phyloP scores from a whole-genome alignment of 1,284 basidiomycete genomes.

The Inonotus obliquus region DNA sequence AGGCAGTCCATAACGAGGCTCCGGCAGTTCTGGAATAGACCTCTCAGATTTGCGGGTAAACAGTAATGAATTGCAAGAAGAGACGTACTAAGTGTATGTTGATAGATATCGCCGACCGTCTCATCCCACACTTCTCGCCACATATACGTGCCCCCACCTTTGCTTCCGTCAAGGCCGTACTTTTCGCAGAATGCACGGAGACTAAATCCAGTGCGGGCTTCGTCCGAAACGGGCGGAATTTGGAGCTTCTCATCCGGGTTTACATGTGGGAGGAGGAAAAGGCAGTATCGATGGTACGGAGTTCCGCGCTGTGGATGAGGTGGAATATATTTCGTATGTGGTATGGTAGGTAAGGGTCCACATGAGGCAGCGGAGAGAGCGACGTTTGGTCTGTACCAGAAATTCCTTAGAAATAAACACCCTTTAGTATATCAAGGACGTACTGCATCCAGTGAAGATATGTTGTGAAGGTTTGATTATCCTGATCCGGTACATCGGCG shows the following conservation, averaged over 20 bases:
- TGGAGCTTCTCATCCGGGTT: slow-evolving; percentile 33
- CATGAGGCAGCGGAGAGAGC: slow-evolving; percentile 59
- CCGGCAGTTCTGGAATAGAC: slow-evolving; percentile 44
- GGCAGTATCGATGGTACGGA: slow-evolving; percentile 81
- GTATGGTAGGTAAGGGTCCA: slow-evolving; percentile 37
- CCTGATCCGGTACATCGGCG: slow-evolving; percentile 81
- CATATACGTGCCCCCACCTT: slow-evolving; percentile 76
- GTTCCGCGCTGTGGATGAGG: slow-evolving; percentile 86
- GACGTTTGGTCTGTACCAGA: slow-evolving; percentile 67
- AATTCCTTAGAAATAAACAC: not conserved
- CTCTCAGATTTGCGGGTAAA: not conserved
- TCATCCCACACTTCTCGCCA: slow-evolving; percentile 78
- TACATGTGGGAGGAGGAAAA: slow-evolving; percentile 72
- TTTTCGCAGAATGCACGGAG: slow-evolving; percentile 56
- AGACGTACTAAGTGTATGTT: slow-evolving; percentile 61
- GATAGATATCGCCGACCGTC: slow-evolving; percentile 63
- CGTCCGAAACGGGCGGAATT: slow-evolving; percentile 33
- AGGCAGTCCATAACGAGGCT: slow-evolving; percentile 62
- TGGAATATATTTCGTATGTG: slow-evolving; percentile 72
- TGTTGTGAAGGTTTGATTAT: slow-evolving; percentile 59
- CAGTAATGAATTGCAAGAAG: slow-evolving; percentile 8
- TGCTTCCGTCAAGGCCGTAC: slow-evolving; percentile 48
- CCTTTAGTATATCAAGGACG: slow-evolving; percentile 26
- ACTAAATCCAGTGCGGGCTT: slow-evolving; percentile 55
- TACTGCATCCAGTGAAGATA: slow-evolving; percentile 88